Base-by-base conservation (phyloP, 2,329 filamentous ascomycete species). In the Hymenoscyphus fraxineus region DNA sequence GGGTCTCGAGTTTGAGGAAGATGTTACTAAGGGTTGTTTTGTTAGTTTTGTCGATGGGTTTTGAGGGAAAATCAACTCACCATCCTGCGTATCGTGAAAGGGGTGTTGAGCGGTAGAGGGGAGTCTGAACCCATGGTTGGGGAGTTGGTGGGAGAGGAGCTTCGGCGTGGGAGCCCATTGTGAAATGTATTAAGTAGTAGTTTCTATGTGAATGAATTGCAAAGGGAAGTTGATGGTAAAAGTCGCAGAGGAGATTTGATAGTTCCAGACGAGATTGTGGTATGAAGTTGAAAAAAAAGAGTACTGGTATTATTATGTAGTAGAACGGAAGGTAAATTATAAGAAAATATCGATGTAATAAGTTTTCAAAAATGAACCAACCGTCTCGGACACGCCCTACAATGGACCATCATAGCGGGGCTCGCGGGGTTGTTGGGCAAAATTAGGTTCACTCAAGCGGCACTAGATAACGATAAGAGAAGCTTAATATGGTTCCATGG, bases 1-100 rank as follows among this genome's bases (percentile, higher is more conserved):
- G 84, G 74, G 90, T 91, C 72, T 96, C 92, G 68, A 96, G 86
- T 78, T 96, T 96, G 73, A 96, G 87, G 76, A 90, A 91, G 76
- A 96, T 86, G 78, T 90, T 72, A 58, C 73, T 73, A 51, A 12
- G 6, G 35, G 13, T 6, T 15, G 38, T 12, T 27, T 6, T 62
- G 27, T 65, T 38, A 41, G 32, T 10, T 47, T 40, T 12, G 15
- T 58, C 41, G 27, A 3, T 15, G 57, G 13, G 12, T 27, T 19
- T 58, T 15, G 22, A 39, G 57, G 56, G 22, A 39, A 32, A 27
- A 16, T 19, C 10, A 31, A 58, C 41, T 3, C 69, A 73, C 73
- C 73, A 74, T 41, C 73, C 73, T 68, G 73, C 72, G 63, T 64
- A 60, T n/a, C 47, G 64, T 6, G 73, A 74, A 15, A 74, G 68